Evolutionary conservation across 1,284 basidiomycete genomes (phyloP).

Genomic region (Rhodofomes roseus): DNA sequence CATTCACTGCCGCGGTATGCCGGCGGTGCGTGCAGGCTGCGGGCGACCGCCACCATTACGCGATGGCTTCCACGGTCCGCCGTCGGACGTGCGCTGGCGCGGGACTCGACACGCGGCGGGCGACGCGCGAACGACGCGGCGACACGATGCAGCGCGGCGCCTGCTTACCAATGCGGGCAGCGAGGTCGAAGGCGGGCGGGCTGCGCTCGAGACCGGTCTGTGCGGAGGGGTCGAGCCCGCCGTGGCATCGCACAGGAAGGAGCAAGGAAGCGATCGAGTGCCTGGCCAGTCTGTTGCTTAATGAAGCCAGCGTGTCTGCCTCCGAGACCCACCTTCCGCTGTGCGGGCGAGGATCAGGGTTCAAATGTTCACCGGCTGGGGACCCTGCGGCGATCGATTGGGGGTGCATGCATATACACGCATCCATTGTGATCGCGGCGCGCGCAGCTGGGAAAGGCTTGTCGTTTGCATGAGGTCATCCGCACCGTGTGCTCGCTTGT

Average conservation of each 20-base stretch:
- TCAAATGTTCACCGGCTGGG: neutral
- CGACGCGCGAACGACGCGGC: neutral
- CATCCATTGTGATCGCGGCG: neutral
- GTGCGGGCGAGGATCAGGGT: conserved; percentile 2
- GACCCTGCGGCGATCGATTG: conserved; percentile 2
- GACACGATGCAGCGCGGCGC: neutral
- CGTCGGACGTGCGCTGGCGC: neutral
- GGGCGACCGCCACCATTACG: neutral
- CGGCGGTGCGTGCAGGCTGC: neutral
- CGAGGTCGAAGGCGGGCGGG: no score
- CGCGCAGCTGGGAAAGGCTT: neutral
- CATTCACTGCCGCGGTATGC: neutral
- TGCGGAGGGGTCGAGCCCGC: neutral
- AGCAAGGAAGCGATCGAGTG: neutral
- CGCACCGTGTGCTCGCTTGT: neutral
- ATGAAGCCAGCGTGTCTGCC: neutral
- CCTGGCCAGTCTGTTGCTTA: neutral
- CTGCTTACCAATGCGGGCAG: no score
- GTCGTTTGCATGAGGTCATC: neutral
- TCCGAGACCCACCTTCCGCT: neutral
- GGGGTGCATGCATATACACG: neutral
- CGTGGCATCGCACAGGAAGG: neutral
- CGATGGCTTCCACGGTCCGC: neutral
- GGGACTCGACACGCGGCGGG: neutral
- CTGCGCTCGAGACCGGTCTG: neutral